These are phyloP conservation scores for Austroboletus niveus DNA, from an alignment of 1,284 basidiomycete genomes.

Conservation along the genomic window DNA sequence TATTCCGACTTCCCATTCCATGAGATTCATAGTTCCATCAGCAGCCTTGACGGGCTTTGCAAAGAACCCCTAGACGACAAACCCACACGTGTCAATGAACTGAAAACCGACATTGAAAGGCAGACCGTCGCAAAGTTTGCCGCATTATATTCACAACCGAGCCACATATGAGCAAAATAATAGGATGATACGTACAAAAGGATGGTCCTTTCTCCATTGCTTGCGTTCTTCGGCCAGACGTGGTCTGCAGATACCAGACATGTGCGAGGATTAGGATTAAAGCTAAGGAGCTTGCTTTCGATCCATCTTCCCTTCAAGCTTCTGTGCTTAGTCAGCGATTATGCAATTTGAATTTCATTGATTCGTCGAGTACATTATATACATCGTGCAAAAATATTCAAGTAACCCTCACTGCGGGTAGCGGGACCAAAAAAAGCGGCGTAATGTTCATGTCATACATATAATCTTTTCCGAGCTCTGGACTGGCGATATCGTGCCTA, in stretches of 20 bases:
- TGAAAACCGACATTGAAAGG: background rate
- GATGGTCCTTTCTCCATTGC: slow-evolving; percentile 99
- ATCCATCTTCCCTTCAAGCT: background rate
- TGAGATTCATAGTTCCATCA: slow-evolving; percentile 94
- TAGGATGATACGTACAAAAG: slow-evolving; percentile 72
- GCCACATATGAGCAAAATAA: background rate
- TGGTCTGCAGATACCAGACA: slow-evolving; percentile 84
- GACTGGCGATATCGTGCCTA: slow-evolving; percentile 23
- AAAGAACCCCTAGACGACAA: slow-evolving; percentile 81
- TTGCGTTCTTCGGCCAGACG: slow-evolving; percentile 96
- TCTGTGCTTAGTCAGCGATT: slow-evolving; percentile 27
- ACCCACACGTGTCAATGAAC: slow-evolving; percentile 4
- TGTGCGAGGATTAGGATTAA: slow-evolving; percentile 22
- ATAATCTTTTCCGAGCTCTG: slow-evolving; percentile 22
- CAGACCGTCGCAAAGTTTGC: background rate
- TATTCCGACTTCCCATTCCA: slow-evolving; percentile 98
- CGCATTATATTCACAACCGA: slow-evolving; percentile 2
- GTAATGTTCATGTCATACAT: slow-evolving; percentile 21
- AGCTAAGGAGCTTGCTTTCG: background rate
- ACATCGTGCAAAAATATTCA: too few relatives aligned
- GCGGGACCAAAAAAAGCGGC: slow-evolving; percentile 9
- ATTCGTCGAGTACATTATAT: background rate
- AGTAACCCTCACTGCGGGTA: too few relatives aligned
- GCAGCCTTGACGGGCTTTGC: slow-evolving; percentile 87
- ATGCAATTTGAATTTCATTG: background rate